These are phyloP conservation scores for Hemileccinum impolitum DNA, from an alignment of 768 basidiomycete species.

Conservation along the genomic window DNA sequence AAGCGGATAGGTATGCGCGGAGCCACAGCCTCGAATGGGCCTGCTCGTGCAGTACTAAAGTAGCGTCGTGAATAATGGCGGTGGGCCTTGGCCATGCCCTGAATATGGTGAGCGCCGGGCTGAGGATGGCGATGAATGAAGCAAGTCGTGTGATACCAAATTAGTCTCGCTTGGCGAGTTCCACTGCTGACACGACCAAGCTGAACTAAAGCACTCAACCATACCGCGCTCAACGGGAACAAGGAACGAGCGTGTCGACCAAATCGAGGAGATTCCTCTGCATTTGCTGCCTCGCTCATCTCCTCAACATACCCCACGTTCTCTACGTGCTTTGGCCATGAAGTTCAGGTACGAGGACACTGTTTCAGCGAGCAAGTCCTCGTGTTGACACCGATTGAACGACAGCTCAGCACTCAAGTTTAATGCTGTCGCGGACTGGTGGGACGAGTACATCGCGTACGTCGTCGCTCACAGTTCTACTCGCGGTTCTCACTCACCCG, in stretches of 20 bases:
- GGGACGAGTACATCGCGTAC: slow-evolving; percentile 87
- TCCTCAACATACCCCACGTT: not conserved
- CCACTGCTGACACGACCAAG: not conserved
- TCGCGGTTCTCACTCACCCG: not conserved
- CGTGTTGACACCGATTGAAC: not conserved
- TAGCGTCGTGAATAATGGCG: too few relatives aligned
- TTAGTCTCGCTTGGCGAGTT: too few relatives aligned
- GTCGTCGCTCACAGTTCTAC: slow-evolving; percentile 28
- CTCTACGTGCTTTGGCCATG: slow-evolving; percentile 24
- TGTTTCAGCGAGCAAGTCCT: too few relatives aligned
- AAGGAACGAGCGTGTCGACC: slow-evolving; percentile 4
- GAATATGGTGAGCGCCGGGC: too few relatives aligned
- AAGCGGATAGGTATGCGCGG: too few relatives aligned
- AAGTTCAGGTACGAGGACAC: slow-evolving; percentile 32
- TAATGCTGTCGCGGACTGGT: slow-evolving; percentile 90
- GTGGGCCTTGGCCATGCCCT: too few relatives aligned
- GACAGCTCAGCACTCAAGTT: slow-evolving; percentile 80
- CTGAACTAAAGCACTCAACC: not conserved
- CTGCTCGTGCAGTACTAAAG: too few relatives aligned
- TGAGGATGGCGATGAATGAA: too few relatives aligned
- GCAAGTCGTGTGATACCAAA: too few relatives aligned
- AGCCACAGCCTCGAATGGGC: too few relatives aligned
- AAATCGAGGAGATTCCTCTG: slow-evolving; percentile 27
- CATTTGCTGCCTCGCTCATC: slow-evolving; percentile 6
- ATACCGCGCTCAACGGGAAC: slow-evolving; percentile 9